A percentile compares a stretch with the other conserved stretches of the same genome.
Evolutionary conservation across 2,329 filamentous ascomycete genomes (phyloP).

Genomic region (Alternaria incomplexa): DNA sequence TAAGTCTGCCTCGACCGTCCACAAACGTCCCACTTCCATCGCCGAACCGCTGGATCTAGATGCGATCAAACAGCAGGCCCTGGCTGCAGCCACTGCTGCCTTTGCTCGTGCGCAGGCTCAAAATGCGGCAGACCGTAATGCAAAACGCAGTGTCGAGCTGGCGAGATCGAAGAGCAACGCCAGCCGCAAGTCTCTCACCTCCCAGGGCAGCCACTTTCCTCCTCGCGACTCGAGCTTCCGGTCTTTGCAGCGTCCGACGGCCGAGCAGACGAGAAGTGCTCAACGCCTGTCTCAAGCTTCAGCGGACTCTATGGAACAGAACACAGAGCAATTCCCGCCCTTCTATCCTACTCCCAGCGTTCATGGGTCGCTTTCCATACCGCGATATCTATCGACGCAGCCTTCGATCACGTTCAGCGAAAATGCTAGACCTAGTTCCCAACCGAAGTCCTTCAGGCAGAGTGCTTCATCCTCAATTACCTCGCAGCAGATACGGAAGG

Average conservation of each 20-base stretch:
- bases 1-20: constrained; percentile 44
- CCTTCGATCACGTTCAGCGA: constrained; percentile 31
- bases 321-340: constrained; percentile 27
- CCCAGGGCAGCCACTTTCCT: constrained; percentile 48
- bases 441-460: constrained; percentile 29
- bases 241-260: constrained; percentile 25
- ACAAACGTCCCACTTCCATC: constrained; percentile 23
- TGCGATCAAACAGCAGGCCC: constrained; percentile 43
- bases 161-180: constrained; percentile 41
- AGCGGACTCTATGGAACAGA: constrained; percentile 8
- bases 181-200: constrained; percentile 40
- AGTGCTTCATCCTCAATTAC: constrained; percentile 33
- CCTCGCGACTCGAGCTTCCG: constrained; percentile 39
- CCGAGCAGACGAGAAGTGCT: constrained; percentile 8
- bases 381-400: constrained; percentile 26
- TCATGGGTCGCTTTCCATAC: constrained; percentile 9
- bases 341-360: constrained; percentile 23
- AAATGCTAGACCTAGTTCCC: constrained; percentile 32
- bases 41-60: constrained; percentile 34
- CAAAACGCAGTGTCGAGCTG: constrained; percentile 27
- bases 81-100: constrained; percentile 47
- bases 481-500: constrained; percentile 47
- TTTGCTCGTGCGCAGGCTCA: constrained; percentile 41
- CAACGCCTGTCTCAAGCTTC: constrained; percentile 18
- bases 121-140: constrained; percentile 17